These are phyloP conservation scores for Ilex aquifolium DNA, from an alignment of 257 asterid genomes.

Conservation along the genomic window DNA sequence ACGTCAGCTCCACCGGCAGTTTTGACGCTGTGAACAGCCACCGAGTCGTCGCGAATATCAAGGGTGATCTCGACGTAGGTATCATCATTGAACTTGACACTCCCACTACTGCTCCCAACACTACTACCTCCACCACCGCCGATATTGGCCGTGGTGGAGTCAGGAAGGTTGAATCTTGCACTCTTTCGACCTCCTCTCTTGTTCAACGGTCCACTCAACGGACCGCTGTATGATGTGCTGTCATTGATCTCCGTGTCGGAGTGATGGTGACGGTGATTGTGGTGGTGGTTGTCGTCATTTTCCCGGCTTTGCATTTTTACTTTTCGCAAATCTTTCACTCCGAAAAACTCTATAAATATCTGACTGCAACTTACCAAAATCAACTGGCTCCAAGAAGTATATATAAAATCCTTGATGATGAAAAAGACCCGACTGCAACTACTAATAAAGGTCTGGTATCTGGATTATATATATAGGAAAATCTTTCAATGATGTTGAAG, in stretches of 20 bases:
- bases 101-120: neutral
- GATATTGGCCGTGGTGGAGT: slow-evolving; percentile 1
- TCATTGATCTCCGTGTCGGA: slow-evolving; percentile 60
- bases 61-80: slow-evolving; percentile 89
- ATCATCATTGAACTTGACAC: slow-evolving; percentile 23
- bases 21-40: slow-evolving; percentile 89
- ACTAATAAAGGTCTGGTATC: no score
- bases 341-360: no score
- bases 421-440: no score
- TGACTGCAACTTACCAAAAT: no score
- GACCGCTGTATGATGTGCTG: slow-evolving; percentile 49
- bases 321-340: no score
- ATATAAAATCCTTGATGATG: no score
- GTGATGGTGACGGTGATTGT: slow-evolving; percentile 35
- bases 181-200: slow-evolving; percentile 61
- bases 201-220: slow-evolving; percentile 63
- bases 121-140: slow-evolving; percentile 4
- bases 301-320: slow-evolving; percentile 44
- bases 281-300: slow-evolving; percentile 8
- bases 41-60: slow-evolving; percentile 78
- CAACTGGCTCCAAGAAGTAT: no score
- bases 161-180: slow-evolving; percentile 67
- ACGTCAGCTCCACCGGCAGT: slow-evolving; percentile 75
- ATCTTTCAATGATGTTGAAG: no score
- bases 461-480: no score